Evolutionary conservation across 345 rosid species (phyloP), one percentile per base, ranked within the genome.

Genomic region (Nasturtium officinale): DNA sequence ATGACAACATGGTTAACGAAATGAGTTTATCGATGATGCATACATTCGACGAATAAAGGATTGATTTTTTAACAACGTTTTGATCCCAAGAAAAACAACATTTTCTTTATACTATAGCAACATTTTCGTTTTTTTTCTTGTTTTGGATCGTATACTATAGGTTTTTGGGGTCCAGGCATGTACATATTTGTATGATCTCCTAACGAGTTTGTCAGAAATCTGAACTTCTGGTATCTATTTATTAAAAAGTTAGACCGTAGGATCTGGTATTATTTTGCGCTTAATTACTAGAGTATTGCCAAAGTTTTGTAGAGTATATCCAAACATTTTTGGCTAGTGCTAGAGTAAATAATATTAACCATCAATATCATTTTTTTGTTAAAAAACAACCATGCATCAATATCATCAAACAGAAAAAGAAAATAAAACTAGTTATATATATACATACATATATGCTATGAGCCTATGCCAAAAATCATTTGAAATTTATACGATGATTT

Each of bases 401-500:
- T 12, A 38, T 40, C n/a, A 12, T 40, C 4, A 12, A 12, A 4
- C 45, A 40, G 12, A 12, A 40, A 38, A 38, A 9, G 40, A 1
- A 35, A 35, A 10, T 2, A 1, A 37, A 37, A 9, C 1, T 9
- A 37, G 10, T 10, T 11, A 29, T 29, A 28, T 29, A 29, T 35
- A 30, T 57, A 48, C 37, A 16, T 20, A 17, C 25, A 23, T 2
- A 23, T 23, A 23, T 23, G 2, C 25, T 23, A 23, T 23, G 25
- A 23, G 25, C 25, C 13, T 6, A 15, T 13, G 62, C 18, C 33
- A 29, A 37, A 25, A 40, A 9, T 53, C 8, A 21, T 42, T 38
- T 26, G 30, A 61, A 52, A 13, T 61, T 9, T 26, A 61, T 72
- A 61, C 43, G 54, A 38, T 40, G 40, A 37, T 54, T 40, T 67